Base-by-base conservation (phyloP, 75 land plant species). In the Pinus albicaulis region DNA sequence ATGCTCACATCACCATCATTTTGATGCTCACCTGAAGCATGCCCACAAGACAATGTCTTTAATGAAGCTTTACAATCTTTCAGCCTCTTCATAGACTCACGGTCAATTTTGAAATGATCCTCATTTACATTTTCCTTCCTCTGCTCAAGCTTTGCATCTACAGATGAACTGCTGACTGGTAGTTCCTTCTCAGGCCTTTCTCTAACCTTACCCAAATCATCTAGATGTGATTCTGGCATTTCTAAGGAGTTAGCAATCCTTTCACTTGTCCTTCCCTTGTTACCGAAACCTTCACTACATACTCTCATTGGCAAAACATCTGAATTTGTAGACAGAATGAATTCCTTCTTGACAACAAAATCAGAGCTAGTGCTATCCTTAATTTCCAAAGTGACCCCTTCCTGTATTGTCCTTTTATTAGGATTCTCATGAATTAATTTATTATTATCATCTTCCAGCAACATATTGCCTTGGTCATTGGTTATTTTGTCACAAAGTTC, bases 371-470 rank as follows among this genome's bases (percentile, higher is more conserved):
- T 38, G 41, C 58, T 56, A n/a, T 68, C 73, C 41, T 63, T 17
- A 48, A 10, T 63, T 56, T 63, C 26, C 17, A 55, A 7, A 12
- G 3, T 8, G 38, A 48, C 24, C 15, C 22, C 20, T 24, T 55
- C 64, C 56, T 24, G 16, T 59, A 10, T 15, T 52, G 26, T 52
- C 55, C 57, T 66, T 55, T 60, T 48, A 28, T 31, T 80, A 44
- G 24, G 52, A 26, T 68, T 68, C 48, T 68, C 20, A 34, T 24
- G 41, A 41, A 38, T 68, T 41, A 44, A 8, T 38, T 36, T 22
- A 68, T 66, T 17, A 55, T 13, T 57, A 64, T 53, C 70, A 26
- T 59, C 60, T 74, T 58, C n/a, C 11, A 25, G n/a, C 75, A 58
- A 23, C 24, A 20, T 1, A 58, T 74, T 53, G 60, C 16, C 62